Conservation (phyloP, 345 rosid species). For the Populus deltoides region DNA sequence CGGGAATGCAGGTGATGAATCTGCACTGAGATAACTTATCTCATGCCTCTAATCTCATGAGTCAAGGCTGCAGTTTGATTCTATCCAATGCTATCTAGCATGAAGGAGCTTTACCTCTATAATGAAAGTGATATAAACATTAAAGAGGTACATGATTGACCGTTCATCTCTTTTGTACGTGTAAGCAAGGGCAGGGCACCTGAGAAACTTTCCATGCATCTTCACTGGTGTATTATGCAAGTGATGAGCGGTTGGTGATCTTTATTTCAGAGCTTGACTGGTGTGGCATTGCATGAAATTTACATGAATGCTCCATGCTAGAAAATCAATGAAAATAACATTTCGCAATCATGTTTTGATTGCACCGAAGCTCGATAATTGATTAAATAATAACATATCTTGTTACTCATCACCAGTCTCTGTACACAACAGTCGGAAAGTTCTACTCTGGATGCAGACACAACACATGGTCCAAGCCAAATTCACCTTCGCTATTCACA, state of each 20-base stretch:
- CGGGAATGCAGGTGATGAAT: constrained; percentile 90
- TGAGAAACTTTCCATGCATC: too few relatives aligned
- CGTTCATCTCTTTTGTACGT: not conserved
- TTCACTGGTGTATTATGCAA: too few relatives aligned
- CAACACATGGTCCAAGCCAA: too few relatives aligned
- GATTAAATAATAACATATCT: too few relatives aligned
- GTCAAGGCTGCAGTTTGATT: not conserved
- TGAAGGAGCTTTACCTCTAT: not conserved
- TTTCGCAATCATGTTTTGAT: too few relatives aligned
- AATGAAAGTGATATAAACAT: not conserved
- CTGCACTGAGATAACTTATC: not conserved
- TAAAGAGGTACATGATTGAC: not conserved
- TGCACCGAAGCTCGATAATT: not conserved
- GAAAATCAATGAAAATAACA: not conserved
- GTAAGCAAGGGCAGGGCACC: not conserved
- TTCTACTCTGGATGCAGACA: too few relatives aligned
- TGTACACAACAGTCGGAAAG: not conserved
- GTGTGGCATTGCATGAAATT: not conserved
- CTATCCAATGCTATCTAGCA: not conserved
- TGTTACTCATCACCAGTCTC: too few relatives aligned
- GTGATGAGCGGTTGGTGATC: not conserved
- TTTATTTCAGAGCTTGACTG: not conserved
- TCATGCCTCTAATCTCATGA: not conserved
- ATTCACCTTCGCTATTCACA: too few relatives aligned
- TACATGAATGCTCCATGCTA: not conserved